Evolutionary conservation across 2,329 filamentous ascomycete genomes (phyloP), one percentile per base, ranked within the genome.

Genomic region (Epicoccum nigrum): DNA sequence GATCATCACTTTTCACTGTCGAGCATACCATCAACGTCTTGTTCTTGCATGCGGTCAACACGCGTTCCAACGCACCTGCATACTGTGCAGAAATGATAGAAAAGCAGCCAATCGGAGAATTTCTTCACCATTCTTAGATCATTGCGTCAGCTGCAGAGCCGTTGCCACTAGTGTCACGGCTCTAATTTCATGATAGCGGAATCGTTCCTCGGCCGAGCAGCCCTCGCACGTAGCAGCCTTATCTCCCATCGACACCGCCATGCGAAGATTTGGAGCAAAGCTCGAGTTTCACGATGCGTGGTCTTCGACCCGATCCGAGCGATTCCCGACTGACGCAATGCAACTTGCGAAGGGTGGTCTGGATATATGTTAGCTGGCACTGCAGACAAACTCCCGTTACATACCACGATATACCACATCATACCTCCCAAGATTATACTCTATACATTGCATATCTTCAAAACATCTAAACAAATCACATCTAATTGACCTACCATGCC

Each of bases 161-260:
- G 42, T 37, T 31, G 47, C n/a, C n/a, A n/a, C n/a, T n/a, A n/a
- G n/a, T n/a, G n/a, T n/a, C n/a, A n/a, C 41, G 47, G 34, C 33
- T 40, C 41, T 44, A 27, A 2, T 25, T 25, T 25, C 23, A 25
- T 40, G 27, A 20, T 43, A 44, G 39, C 39, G 45, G 23, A 23
- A 31, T 27, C 32, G 25, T 19, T 21, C 9, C 41, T 45, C 47
- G 41, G 47, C 47, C 47, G 47, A 51, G 25, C 41, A 15, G 15
- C 17, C 27, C 28, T 41, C 35, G 41, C 35, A 15, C 40, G 25
- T 28, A 48, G 7, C 21, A 15, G 15, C 7, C 13, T 15, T 5
- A 9, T n/a, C 19, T 6, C 25, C 30, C 27, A 33, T 27, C 28
- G 40, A 33, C 33, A 39, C 28, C 12, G 8, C 16, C 16, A 15